A percentile compares a stretch with the other conserved stretches of the same genome.
These are phyloP conservation scores for Penicillium palitans DNA, from an alignment of 2,329 filamentous ascomycete genomes.

Conservation along the genomic window DNA sequence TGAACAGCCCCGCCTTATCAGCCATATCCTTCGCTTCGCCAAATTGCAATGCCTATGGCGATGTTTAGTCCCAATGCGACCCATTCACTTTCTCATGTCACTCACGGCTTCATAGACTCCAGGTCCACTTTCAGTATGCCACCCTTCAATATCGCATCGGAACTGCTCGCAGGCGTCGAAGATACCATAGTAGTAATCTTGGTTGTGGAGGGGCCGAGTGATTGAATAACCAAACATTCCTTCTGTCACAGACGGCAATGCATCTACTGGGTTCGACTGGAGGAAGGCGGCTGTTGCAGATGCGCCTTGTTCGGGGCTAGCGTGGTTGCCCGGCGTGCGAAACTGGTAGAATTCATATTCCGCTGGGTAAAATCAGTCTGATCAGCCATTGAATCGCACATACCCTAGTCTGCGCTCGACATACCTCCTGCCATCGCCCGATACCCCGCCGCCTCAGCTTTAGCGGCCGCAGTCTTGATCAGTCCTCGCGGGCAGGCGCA, in stretches of 20 bases:
- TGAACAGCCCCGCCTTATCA: conserved; percentile 88
- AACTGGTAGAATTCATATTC: conserved; percentile 98
- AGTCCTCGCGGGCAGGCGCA: conserved; percentile 78
- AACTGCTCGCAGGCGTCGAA: conserved; percentile 79
- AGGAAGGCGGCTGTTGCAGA: conserved; percentile 74
- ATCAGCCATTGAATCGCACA: conserved; percentile 12
- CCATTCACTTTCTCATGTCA: conserved; percentile 6
- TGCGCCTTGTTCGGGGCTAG: conserved; percentile 57
- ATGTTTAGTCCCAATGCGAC: conserved; percentile 21
- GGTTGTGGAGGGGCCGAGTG: conserved; percentile 81
- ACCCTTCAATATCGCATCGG: conserved; percentile 81
- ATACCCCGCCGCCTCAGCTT: conserved; percentile 67
- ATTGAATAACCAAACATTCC: conserved; percentile 96
- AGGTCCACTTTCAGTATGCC: conserved; percentile 92
- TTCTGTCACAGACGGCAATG: conserved; percentile 79
- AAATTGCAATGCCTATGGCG: conserved; percentile 71
- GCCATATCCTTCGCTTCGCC: conserved; percentile 87
- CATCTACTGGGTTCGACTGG: conserved; percentile 67
- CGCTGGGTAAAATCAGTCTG: conserved; percentile 52
- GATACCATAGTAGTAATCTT: conserved; percentile 87
- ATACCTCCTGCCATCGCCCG: conserved; percentile 86
- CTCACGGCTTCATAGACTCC: conserved; percentile 88
- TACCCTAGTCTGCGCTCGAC: conserved; percentile 29
- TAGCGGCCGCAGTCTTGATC: conserved; percentile 66
- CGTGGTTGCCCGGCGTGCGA: conserved; percentile 58